Conservation (phyloP, 2,329 filamentous ascomycete species). For the Colletotrichum viniferum region DNA sequence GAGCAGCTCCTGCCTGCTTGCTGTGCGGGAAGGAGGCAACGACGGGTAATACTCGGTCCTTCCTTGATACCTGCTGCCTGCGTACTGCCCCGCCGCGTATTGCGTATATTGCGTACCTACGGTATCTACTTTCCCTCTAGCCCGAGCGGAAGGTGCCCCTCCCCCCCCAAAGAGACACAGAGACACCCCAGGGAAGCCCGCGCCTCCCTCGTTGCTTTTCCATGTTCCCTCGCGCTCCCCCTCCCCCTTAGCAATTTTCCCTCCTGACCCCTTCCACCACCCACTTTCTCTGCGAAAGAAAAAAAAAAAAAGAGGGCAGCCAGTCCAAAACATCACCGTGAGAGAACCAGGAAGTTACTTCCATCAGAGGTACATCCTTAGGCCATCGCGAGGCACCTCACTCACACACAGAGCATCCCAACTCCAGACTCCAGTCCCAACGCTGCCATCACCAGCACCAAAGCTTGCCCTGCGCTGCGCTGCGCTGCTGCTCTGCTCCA, state of each 20-base stretch:
- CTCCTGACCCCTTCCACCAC: slow-evolving; percentile 19
- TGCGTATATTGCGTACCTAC: neutral
- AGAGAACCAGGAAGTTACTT: slow-evolving; percentile 43
- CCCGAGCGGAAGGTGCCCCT: neutral
- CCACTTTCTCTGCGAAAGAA: slow-evolving; percentile 23
- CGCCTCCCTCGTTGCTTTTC: slow-evolving; percentile 22
- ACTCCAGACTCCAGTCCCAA: neutral
- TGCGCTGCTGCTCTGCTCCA: neutral
- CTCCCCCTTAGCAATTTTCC: slow-evolving; percentile 17
- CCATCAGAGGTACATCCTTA: slow-evolving; percentile 40
- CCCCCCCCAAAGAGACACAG: neutral
- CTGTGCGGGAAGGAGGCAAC: neutral
- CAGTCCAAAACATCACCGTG: slow-evolving; percentile 42
- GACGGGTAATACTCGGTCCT: neutral
- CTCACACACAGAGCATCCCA: slow-evolving; percentile 2
- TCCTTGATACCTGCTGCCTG: neutral
- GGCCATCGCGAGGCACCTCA: slow-evolving; percentile 3
- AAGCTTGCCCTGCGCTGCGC: neutral
- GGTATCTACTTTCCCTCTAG: neutral
- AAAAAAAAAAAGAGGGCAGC: slow-evolving; percentile 32
- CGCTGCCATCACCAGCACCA: neutral
- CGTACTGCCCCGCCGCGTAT: neutral
- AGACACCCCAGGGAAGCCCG: neutral
- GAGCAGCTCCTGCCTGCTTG: neutral
- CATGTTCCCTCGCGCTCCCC: slow-evolving; percentile 14